A percentile compares a stretch with the other conserved stretches of the same genome.
These are phyloP conservation scores for Ophiostoma australiae DNA, from an alignment of 2,329 filamentous ascomycete species.

Conservation along the genomic window DNA sequence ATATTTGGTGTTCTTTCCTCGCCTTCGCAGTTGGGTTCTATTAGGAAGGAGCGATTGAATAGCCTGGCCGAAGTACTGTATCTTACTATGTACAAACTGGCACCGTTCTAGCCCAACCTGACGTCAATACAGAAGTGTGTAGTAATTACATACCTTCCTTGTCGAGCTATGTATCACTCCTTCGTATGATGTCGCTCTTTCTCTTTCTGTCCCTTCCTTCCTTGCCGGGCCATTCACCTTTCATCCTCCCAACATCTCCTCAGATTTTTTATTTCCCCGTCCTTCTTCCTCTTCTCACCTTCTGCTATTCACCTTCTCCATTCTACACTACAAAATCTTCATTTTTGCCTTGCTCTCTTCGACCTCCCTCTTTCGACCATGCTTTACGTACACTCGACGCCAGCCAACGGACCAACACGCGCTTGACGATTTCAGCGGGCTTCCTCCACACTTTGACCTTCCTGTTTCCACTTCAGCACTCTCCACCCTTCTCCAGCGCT, in stretches of 20 bases:
- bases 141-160: not conserved
- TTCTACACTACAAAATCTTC: not conserved
- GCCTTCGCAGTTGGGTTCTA: not conserved
- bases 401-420: not conserved
- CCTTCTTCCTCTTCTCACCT: not conserved
- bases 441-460: constrained; percentile 11
- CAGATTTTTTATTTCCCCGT: not conserved
- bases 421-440: not conserved
- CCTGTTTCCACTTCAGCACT: constrained; percentile 7
- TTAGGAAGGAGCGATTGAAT: not conserved
- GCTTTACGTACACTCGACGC: constrained; percentile 1
- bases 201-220: not conserved
- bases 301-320: not conserved
- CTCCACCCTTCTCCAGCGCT: constrained; percentile 10
- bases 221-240: not conserved
- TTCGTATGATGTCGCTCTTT: not conserved
- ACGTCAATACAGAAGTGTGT: not conserved
- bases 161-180: not conserved
- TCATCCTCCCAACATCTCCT: not conserved
- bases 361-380: constrained; percentile 1
- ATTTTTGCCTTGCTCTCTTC: not conserved
- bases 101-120: constrained; percentile 3
- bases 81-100: not conserved
- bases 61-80: not conserved
- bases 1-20: not conserved